Percentiles rank a stretch among this genome's conserved stretches.
Evolutionary conservation across 2,329 filamentous ascomycete genomes (phyloP).

Genomic region (Sporothrix brasiliensis): DNA sequence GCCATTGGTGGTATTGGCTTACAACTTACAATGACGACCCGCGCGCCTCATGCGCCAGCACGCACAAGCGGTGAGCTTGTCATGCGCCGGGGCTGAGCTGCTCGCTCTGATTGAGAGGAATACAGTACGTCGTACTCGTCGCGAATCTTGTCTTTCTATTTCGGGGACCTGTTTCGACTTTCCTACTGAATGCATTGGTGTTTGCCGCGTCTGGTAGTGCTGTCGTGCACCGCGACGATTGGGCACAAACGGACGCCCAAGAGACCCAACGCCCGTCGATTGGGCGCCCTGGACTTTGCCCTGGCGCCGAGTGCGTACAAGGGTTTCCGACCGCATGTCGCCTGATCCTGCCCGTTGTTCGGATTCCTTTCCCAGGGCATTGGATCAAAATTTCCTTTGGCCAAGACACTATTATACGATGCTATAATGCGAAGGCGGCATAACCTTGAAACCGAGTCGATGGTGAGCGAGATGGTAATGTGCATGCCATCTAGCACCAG

Average conservation of each 20-base stretch:
- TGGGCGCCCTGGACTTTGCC: slow-evolving; percentile 16
- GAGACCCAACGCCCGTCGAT: background rate
- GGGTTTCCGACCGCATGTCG: slow-evolving; percentile 2
- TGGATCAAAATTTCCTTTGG: background rate
- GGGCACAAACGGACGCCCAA: slow-evolving; percentile 5
- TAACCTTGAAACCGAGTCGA: background rate
- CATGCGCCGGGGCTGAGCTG: background rate
- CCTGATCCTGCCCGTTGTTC: slow-evolving; percentile 12
- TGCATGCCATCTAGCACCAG: background rate
- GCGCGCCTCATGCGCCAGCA: slow-evolving; percentile 7
- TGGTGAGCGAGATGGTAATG: background rate
- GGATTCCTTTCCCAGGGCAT: background rate
- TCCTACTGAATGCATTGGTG: background rate
- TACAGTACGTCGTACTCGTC: background rate
- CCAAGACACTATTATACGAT: background rate
- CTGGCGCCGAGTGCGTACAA: background rate
- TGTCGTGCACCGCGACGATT: slow-evolving; percentile 16
- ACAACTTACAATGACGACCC: background rate
- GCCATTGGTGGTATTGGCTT: background rate
- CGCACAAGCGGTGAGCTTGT: slow-evolving; percentile 16
- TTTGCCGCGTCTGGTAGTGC: slow-evolving; percentile 12
- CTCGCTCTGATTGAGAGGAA: background rate
- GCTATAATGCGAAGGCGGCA: background rate
- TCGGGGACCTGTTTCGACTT: background rate
- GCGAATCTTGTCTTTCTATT: background rate